Evolutionary conservation across 2,329 filamentous ascomycete genomes (phyloP).

Genomic region (Clarireedia paspali): DNA sequence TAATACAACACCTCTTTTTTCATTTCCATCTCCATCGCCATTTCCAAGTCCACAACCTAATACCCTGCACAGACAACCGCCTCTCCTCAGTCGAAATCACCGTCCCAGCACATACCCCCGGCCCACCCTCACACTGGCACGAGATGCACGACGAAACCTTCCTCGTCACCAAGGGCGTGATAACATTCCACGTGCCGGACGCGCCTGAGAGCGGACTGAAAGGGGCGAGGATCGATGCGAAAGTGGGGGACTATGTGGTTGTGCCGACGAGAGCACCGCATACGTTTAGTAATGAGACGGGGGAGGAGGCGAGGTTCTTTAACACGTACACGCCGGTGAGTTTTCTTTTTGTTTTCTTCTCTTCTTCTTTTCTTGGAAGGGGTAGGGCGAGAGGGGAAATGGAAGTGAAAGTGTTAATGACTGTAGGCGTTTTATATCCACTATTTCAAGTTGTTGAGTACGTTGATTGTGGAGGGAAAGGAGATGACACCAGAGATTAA

Average conservation of each 20-base stretch:
- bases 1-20: not conserved
- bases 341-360: not conserved
- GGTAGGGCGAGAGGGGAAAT: not conserved
- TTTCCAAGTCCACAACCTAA: not conserved
- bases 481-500: slow-evolving; percentile 4
- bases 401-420: not conserved
- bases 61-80: not conserved
- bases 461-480: slow-evolving; percentile 3
- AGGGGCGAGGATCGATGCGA: not conserved
- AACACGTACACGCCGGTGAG: slow-evolving; percentile 5
- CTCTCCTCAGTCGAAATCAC: not conserved
- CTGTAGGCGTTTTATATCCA: slow-evolving; percentile 6
- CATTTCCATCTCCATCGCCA: not conserved
- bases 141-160: slow-evolving; percentile 7
- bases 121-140: slow-evolving; percentile 5
- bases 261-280: slow-evolving; percentile 1
- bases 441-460: slow-evolving; percentile 2
- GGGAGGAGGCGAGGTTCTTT: not conserved
- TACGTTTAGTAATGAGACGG: slow-evolving; percentile 7
- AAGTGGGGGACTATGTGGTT: slow-evolving; percentile 5
- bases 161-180: not conserved
- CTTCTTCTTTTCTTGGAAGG: not conserved
- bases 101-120: not conserved
- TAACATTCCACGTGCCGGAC: not conserved
- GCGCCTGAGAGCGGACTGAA: not conserved